Base-by-base conservation (phyloP, 345 rosid genomes). In the Ceriops zippeliana region DNA sequence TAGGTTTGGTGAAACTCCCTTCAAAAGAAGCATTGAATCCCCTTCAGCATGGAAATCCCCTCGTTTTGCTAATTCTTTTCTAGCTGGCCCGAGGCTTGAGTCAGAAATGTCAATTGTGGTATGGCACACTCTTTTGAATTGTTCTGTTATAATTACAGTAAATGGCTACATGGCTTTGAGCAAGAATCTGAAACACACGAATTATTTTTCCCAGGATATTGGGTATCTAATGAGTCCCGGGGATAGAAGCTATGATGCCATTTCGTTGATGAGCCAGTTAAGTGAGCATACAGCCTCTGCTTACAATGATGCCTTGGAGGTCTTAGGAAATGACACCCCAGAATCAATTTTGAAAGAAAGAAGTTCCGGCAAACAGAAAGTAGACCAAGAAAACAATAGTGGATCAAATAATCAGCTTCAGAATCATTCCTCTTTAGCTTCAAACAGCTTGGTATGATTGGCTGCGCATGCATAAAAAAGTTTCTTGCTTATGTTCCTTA, bases 41-140 rank as follows among this genome's bases (percentile, higher is more conserved):
- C 99, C 97, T 62, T 92, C 97, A 34, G 98, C 93, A 47, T 96
- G 99, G 99, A 96, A 87, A 75, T 95, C 99, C 19, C 99, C 99
- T 51, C 86, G 93, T 90, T 96, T 87, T 72, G 58, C 90, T 17
- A 90, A 90, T 78, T 81, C 97, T 58, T 83, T 96, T 69, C 70
- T 87, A 51, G 89, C 90, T 17, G 96, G 95, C 61, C 90, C 97
- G 58, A 85, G 90, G 75, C 67, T 89, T 74, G 87, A 88, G 67
- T 89, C 97, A 65, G 96, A 93, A 0, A 83, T 93, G 78, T 83
- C 97, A 28, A 84, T 91, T 28, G 99, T 91, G 96, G 99, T 91
- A 86, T 31, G 21, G 22, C 49, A 42, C 17, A 11, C 49, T 42
- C 17, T 38, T 37, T 38, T 42, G 15, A 42, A 42, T 13, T 42